Conservation (phyloP, 2,329 filamentous ascomycete species). For the Tolypocladium capitatum region DNA sequence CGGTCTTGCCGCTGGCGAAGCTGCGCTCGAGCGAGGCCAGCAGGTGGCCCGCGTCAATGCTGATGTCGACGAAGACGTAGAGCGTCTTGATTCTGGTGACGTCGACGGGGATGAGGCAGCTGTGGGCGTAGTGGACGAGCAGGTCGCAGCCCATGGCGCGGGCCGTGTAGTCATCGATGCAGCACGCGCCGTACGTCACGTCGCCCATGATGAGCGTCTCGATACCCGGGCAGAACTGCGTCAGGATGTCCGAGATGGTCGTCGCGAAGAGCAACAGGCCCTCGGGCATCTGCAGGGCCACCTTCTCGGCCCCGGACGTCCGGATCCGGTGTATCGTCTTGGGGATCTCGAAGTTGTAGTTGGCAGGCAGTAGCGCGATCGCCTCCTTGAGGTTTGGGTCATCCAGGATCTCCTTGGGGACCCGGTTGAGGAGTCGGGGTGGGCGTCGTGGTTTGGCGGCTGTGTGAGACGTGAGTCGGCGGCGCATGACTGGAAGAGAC, state of each 20-base stretch:
- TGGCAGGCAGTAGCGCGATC: conserved; percentile 74
- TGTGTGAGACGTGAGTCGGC: conserved; percentile 17
- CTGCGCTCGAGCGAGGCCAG: conserved; percentile 79
- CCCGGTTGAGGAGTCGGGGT: conserved; percentile 76
- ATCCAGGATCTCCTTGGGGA: conserved; percentile 75
- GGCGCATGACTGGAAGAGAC: background rate
- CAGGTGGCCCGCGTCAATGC: conserved; percentile 82
- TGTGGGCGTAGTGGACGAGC: conserved; percentile 93
- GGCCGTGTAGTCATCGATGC: conserved; percentile 96
- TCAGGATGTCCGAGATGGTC: conserved; percentile 92
- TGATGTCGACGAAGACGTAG: conserved; percentile 97
- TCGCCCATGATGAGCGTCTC: conserved; percentile 98
- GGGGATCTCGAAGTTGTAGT: conserved; percentile 97
- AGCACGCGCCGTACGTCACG: conserved; percentile 96
- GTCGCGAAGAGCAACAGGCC: conserved; percentile 91
- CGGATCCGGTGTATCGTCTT: conserved; percentile 95
- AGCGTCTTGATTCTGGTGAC: conserved; percentile 94
- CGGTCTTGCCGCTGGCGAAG: conserved; percentile 69
- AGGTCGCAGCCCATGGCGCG: conserved; percentile 87
- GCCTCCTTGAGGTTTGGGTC: conserved; percentile 78
- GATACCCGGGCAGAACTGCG: conserved; percentile 81
- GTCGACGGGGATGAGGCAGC: conserved; percentile 89
- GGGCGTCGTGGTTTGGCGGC: conserved; percentile 59
- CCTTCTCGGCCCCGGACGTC: conserved; percentile 60
- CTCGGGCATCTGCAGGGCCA: conserved; percentile 96